Conservation (phyloP, 768 basidiomycete genomes). For the Cystobasidium onofrii region DNA sequence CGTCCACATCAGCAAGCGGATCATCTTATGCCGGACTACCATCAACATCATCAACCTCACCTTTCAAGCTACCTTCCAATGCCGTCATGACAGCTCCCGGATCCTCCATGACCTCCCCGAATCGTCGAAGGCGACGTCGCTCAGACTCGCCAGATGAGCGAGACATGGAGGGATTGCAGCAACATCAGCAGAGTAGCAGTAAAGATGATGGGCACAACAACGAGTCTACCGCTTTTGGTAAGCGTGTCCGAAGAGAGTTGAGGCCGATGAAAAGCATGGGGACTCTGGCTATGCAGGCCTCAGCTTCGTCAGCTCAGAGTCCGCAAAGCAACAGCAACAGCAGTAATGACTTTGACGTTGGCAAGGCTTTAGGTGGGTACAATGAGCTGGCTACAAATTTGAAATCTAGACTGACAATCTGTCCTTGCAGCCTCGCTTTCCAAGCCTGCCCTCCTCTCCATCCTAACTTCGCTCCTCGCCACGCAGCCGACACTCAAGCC, state of each 20-base stretch:
- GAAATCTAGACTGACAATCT: not conserved
- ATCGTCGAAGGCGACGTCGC: slow-evolving; percentile 18
- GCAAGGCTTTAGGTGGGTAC: slow-evolving; percentile 39
- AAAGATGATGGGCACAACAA: not conserved
- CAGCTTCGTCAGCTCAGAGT: not conserved
- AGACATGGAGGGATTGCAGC: slow-evolving; percentile 14
- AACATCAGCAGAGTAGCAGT: not conserved
- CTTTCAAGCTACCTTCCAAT: not conserved
- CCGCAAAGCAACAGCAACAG: not conserved
- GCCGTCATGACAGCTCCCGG: not conserved
- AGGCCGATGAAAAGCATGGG: slow-evolving; percentile 2
- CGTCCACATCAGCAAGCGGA: not conserved
- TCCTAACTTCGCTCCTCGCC: slow-evolving; percentile 38
- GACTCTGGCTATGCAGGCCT: not conserved
- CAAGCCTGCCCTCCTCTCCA: slow-evolving; percentile 36
- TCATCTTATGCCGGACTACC: not conserved
- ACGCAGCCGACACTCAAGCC: slow-evolving; percentile 35
- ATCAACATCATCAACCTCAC: not conserved
- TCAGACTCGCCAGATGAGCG: slow-evolving; percentile 22
- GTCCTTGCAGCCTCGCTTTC: slow-evolving; percentile 36
- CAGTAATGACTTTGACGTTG: slow-evolving; percentile 35
- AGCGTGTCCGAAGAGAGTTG: slow-evolving; percentile 3
- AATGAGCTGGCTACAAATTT: not conserved
- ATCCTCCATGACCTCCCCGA: not conserved
- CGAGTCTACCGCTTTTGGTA: not conserved